A percentile compares a stretch with the other conserved stretches of the same genome.
Conservation (phyloP, 2,329 filamentous ascomycete species). For the Fusarium buxicola region DNA sequence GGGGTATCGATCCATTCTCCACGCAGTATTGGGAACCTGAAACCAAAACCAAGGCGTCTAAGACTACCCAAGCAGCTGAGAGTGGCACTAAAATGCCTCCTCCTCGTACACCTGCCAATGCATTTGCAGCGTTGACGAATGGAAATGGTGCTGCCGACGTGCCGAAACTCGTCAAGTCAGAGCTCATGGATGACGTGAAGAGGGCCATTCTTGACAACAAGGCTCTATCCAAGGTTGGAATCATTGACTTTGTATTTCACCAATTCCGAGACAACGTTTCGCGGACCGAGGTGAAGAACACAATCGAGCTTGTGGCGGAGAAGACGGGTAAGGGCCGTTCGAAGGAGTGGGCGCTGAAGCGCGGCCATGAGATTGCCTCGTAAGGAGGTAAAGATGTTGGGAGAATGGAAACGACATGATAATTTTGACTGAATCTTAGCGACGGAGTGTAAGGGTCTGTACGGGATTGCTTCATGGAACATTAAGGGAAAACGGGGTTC, state of each 20-base stretch:
- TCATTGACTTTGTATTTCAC: slow-evolving; percentile 55
- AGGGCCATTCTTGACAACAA: slow-evolving; percentile 56
- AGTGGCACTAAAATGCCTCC: slow-evolving; percentile 48
- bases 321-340: slow-evolving; percentile 52
- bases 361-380: slow-evolving; percentile 52
- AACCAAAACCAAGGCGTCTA: slow-evolving; percentile 45
- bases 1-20: slow-evolving; percentile 84
- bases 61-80: slow-evolving; percentile 27
- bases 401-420: slow-evolving; percentile 26
- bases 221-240: slow-evolving; percentile 55
- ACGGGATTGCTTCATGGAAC: slow-evolving; percentile 40
- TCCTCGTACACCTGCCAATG: slow-evolving; percentile 50
- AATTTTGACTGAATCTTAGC: slow-evolving; percentile 44
- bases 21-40: slow-evolving; percentile 78
- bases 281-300: slow-evolving; percentile 56
- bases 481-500: slow-evolving; percentile 27
- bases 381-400: slow-evolving; percentile 42
- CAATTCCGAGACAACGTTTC: slow-evolving; percentile 54
- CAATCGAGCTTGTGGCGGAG: slow-evolving; percentile 55
- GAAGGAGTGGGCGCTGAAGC: slow-evolving; percentile 56
- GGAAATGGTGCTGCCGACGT: slow-evolving; percentile 27
- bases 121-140: slow-evolving; percentile 51
- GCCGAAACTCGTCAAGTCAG: slow-evolving; percentile 52
- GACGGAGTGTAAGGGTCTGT: slow-evolving; percentile 40
- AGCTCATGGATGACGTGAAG: slow-evolving; percentile 57